Conservation (phyloP, 1,284 basidiomycete species). For the Ustilago cynodontis region DNA sequence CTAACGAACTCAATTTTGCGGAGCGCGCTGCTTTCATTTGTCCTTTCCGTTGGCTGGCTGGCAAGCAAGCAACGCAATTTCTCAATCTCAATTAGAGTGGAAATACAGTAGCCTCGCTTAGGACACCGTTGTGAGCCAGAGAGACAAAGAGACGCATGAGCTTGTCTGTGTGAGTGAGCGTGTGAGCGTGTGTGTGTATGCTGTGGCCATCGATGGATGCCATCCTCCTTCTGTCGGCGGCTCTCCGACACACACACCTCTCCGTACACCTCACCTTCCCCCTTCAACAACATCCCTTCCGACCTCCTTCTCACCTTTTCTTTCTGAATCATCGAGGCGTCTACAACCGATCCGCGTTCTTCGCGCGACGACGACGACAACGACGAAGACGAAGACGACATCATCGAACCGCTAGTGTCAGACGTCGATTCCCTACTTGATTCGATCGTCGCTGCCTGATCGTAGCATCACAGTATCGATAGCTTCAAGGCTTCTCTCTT, state of each 20-base stretch:
- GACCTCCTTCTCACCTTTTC: not conserved
- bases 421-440: not conserved
- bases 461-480: not conserved
- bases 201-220: not conserved
- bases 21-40: not conserved
- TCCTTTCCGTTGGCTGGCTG: not conserved
- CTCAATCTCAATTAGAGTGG: not conserved
- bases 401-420: not conserved
- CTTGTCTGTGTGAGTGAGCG: not conserved
- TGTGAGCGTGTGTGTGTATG: not conserved
- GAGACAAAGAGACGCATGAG: not conserved
- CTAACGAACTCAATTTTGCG: not conserved
- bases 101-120: not conserved
- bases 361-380: slow-evolving; percentile 2
- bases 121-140: not conserved
- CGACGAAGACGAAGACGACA: not conserved
- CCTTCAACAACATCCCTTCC: not conserved
- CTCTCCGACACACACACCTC: not conserved
- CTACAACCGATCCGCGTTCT: slow-evolving; percentile 5
- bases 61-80: not conserved
- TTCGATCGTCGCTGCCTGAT: not conserved
- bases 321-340: not conserved
- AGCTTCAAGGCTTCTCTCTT: not conserved
- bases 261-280: not conserved
- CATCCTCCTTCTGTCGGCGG: slow-evolving; percentile 4